These are phyloP conservation scores for Phalaenopsis aphrodite DNA, from an alignment of 106 monocot genomes.

Conservation along the genomic window DNA sequence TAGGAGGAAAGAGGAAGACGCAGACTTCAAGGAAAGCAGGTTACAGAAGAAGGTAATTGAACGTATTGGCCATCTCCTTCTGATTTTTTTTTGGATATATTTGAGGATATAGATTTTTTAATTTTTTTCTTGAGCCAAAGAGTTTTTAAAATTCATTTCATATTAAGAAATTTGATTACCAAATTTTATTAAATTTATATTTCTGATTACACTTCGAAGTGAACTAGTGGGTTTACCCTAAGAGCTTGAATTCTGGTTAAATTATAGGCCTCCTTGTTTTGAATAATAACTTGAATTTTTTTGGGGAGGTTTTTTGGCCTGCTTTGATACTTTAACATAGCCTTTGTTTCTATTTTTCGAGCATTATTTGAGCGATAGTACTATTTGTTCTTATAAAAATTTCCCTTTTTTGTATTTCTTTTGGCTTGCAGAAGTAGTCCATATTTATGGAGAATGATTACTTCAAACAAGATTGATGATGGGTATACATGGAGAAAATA, in stretches of 20 bases:
- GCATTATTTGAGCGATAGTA: not conserved
- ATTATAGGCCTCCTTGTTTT: not conserved
- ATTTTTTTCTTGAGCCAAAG: too few species aligned
- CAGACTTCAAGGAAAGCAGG: not conserved
- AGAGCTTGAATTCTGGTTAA: not conserved
- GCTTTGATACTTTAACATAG: too few species aligned
- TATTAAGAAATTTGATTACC: too few species aligned
- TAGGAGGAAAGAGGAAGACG: constrained; percentile 5
- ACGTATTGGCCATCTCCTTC: too few species aligned
- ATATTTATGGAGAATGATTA: constrained; percentile 5
- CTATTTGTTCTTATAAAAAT: too few species aligned
- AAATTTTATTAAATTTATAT: too few species aligned
- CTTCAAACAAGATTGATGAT: constrained; percentile 12
- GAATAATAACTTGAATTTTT: not conserved
- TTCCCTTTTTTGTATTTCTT: not conserved
- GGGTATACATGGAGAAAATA: constrained; percentile 34
- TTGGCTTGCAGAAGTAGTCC: constrained; percentile 10
- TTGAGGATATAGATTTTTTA: too few species aligned
- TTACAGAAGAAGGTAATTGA: constrained; percentile 9
- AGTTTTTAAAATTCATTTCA: too few species aligned
- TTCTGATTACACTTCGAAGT: too few species aligned
- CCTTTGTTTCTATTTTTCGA: not conserved
- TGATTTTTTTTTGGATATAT: too few species aligned
- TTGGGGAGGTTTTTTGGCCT: not conserved
- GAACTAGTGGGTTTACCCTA: not conserved